These are phyloP conservation scores for Acer negundo DNA, from an alignment of 345 rosid species.

Conservation along the genomic window DNA sequence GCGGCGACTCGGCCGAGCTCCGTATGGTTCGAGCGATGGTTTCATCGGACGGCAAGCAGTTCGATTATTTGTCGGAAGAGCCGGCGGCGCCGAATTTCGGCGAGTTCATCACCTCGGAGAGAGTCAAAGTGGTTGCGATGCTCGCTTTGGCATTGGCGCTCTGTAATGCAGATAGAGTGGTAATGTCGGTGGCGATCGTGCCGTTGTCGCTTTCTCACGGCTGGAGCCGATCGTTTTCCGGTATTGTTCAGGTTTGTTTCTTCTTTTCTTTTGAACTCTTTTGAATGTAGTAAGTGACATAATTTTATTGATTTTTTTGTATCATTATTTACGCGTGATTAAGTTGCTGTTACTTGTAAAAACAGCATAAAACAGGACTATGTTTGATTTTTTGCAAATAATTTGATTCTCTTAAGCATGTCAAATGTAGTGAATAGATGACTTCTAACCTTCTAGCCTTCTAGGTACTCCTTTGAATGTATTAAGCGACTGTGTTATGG, in stretches of 20 bases:
- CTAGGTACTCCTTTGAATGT: neutral
- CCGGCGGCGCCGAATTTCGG: constrained; percentile 46
- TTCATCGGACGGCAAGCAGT: constrained; percentile 49
- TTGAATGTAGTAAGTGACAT: neutral
- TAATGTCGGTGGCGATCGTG: constrained; percentile 93
- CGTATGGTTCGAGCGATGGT: constrained; percentile 39
- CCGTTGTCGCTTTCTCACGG: constrained; percentile 83
- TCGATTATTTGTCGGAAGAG: constrained; percentile 32
- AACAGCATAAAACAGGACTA: neutral
- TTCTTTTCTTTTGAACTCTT: neutral
- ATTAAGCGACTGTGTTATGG: neutral
- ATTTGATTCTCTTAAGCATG: neutral
- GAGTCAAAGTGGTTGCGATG: constrained; percentile 91
- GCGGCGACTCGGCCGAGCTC: constrained; percentile 15
- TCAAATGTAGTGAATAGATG: neutral
- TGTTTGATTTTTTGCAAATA: too few species aligned
- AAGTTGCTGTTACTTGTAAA: neutral
- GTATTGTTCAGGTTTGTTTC: constrained; percentile 80
- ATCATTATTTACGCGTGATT: neutral
- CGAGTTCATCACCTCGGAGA: constrained; percentile 93
- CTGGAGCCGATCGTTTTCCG: constrained; percentile 97
- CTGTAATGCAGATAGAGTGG: constrained; percentile 92
- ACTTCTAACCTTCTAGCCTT: neutral
- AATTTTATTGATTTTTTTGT: too few species aligned
- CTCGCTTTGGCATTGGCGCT: constrained; percentile 82